Percentiles rank a stretch among this genome's conserved stretches.
Conservation (phyloP, 1,284 basidiomycete species). For the Cryptococcus jaspeensis region DNA sequence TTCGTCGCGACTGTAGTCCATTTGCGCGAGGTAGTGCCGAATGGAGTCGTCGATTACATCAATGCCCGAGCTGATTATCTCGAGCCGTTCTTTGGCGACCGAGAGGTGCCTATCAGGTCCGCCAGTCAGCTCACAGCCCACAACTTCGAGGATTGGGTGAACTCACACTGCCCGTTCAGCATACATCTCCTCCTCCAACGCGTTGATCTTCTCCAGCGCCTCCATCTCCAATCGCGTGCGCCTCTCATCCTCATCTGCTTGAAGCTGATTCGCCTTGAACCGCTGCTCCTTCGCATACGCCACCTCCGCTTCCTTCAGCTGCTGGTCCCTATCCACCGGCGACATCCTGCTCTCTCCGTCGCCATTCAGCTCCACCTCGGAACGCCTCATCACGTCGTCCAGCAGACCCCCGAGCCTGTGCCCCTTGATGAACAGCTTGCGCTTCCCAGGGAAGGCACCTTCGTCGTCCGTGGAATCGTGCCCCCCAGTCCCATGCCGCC, state of each 20-base stretch:
- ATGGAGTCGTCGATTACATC: conserved; percentile 26
- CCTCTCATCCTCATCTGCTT: conserved; percentile 10
- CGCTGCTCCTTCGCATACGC: conserved; percentile 23
- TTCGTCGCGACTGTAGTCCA: conserved; percentile 30
- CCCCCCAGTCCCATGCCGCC: conserved; percentile 3
- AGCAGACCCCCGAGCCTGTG: conserved; percentile 4
- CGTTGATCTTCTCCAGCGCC: conserved; percentile 16
- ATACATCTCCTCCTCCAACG: conserved; percentile 32
- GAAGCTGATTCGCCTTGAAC: conserved; percentile 22
- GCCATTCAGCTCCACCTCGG: neutral
- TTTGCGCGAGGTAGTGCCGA: conserved; percentile 29
- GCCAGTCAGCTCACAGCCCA: neutral
- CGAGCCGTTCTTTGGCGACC: conserved; percentile 15
- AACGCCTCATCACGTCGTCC: conserved; percentile 1
- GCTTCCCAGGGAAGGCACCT: conserved; percentile 3
- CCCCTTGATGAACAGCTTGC: conserved; percentile 35
- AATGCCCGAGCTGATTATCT: conserved; percentile 15
- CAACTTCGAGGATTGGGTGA: neutral
- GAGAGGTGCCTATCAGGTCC: conserved; percentile 5
- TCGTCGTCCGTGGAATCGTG: conserved; percentile 24
- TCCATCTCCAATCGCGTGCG: conserved; percentile 20
- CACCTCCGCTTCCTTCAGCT: conserved; percentile 17
- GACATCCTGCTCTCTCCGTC: conserved; percentile 4
- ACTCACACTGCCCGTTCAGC: conserved; percentile 27
- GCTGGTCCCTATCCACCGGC: conserved; percentile 11